Evolutionary conservation across 192 early-diverging fungal species (phyloP).

Genomic region (Funneliformis mosseae): DNA sequence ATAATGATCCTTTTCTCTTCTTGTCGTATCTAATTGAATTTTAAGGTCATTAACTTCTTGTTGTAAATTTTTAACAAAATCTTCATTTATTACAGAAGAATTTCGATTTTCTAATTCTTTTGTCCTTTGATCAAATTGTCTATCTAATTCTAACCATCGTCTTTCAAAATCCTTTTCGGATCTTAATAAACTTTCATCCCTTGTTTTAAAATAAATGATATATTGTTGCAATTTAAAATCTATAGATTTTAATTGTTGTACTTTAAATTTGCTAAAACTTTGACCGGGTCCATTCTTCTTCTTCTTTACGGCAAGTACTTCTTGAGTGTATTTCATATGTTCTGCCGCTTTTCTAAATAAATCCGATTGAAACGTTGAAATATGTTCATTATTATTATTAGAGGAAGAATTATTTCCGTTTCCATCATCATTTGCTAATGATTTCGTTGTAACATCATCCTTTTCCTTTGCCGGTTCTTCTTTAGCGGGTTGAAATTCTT

Average conservation of each 20-base stretch:
- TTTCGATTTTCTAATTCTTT: constrained; percentile 13
- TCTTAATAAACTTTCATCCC: constrained; percentile 32
- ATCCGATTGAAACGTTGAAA: constrained; percentile 20
- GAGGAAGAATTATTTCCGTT: neutral
- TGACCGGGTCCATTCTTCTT: constrained; percentile 6
- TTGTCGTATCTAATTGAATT: constrained; percentile 8
- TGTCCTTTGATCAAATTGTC: constrained; percentile 21
- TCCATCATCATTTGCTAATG: neutral
- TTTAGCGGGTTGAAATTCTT: neutral
- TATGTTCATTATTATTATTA: neutral
- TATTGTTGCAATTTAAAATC: constrained; percentile 31
- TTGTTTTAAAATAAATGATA: constrained; percentile 30
- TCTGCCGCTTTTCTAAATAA: constrained; percentile 32
- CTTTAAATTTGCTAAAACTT: constrained; percentile 9
- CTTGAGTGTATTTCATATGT: constrained; percentile 30
- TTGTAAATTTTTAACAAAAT: neutral
- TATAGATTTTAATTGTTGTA: constrained; percentile 32
- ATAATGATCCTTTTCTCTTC: neutral
- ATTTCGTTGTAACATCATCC: neutral
- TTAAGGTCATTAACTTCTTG: constrained; percentile 2
- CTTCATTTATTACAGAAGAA: neutral
- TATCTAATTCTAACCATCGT: constrained; percentile 31
- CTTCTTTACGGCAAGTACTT: constrained; percentile 13
- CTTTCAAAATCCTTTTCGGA: constrained; percentile 30
- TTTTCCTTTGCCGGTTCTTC: neutral